Evolutionary conservation across 2,329 filamentous ascomycete species (phyloP), one percentile per base, ranked within the genome.

Genomic region (Coniochaeta sp.): DNA sequence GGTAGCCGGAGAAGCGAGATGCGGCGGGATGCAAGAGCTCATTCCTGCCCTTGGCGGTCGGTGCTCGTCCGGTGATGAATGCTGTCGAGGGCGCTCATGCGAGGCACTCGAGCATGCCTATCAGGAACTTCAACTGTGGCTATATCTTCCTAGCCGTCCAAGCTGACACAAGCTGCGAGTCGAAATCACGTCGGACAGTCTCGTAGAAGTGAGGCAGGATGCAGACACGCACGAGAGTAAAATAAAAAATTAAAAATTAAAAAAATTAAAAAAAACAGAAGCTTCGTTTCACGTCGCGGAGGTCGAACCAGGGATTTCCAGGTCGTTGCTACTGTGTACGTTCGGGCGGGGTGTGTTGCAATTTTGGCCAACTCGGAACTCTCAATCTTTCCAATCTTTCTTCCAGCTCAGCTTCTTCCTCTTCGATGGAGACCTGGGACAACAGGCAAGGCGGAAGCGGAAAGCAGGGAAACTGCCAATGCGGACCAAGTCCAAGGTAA

Each of bases 401-500:
- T 32, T 5, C 30, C 30, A 47, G 16, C 19, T 47, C 22, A 30
- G 22, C 47, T 28, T 52, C 24, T 5, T 30, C n/a, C n/a, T 47
- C 30, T 30, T 52, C 47, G 47, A 52, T 52, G 47, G 47, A 52
- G 47, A n/a, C n/a, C n/a, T n/a, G n/a, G n/a, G n/a, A n/a, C 47
- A 52, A 22, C n/a, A 28, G 30, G 22, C 26, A 30, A 36, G 34
- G 47, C 47, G 19, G 17, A 24, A 5, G 42, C 38, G 26, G 57
- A 58, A 54, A 58, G 57, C 30, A 36, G 32, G 57, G 28, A 47
- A 58, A 40, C 26, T 52, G 47, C 47, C 47, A 52, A 52, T 52
- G 47, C 47, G 24, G 57, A 58, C 44, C 22, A 32, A 32, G 42
- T 5, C 17, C 10, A n/a, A 30, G 22, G 47, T 52, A n/a, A n/a